These are phyloP conservation scores for Sequoia sempervirens DNA, from an alignment of 75 land plant species.

Conservation along the genomic window DNA sequence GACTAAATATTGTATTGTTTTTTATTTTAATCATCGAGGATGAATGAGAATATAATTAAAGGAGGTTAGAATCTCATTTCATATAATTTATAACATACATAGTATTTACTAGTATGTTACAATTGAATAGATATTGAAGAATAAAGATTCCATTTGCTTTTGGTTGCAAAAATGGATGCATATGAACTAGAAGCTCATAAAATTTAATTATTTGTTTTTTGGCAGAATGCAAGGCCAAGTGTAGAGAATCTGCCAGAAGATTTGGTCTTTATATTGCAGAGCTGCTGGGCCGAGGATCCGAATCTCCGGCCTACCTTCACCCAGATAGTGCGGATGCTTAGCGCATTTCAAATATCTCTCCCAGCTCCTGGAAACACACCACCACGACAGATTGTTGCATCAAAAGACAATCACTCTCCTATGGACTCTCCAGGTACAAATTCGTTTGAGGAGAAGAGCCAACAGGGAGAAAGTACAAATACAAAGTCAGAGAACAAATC, in stretches of 20 bases:
- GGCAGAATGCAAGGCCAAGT: constrained; percentile 30
- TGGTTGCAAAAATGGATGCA: not conserved
- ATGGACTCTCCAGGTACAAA: constrained; percentile 7
- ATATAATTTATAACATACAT: not conserved
- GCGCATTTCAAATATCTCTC: constrained; percentile 12
- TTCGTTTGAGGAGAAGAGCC: not conserved
- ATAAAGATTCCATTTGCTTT: not conserved
- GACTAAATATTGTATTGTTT: not conserved
- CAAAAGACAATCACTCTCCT: not conserved
- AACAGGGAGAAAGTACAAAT: constrained; percentile 5
- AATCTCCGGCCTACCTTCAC: constrained; percentile 20
- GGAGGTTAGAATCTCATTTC: not conserved
- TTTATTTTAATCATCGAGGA: not conserved
- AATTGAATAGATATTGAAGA: not conserved
- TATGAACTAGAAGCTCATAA: not conserved
- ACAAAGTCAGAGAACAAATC: constrained; percentile 3
- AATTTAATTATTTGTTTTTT: not conserved
- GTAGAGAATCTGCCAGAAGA: constrained; percentile 30
- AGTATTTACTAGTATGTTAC: no score
- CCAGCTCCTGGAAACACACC: constrained; percentile 17
- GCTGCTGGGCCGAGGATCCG: constrained; percentile 36
- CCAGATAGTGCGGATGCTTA: constrained; percentile 27
- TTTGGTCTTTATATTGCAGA: constrained; percentile 27
- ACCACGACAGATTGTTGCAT: constrained; percentile 3
- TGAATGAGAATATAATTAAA: not conserved